These are phyloP conservation scores for Aspergillus sclerotiicarbonarius DNA, from an alignment of 495 filamentous ascomycete species.

Conservation along the genomic window DNA sequence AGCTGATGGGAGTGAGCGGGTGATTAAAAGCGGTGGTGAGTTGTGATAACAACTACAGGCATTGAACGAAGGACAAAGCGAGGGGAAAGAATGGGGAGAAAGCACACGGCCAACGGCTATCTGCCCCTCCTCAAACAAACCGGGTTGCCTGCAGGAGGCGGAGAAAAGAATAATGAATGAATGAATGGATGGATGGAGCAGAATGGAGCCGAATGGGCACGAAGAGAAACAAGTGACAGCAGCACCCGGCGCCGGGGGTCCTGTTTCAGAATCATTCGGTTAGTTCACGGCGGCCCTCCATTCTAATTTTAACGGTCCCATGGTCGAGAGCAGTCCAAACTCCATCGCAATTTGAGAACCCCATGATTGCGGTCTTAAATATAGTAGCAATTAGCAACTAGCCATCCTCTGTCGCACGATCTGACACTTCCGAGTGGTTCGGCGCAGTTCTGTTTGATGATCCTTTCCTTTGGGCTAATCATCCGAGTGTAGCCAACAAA, in stretches of 20 bases:
- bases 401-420: neutral
- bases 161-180: constrained; percentile 2
- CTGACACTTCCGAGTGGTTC: no score
- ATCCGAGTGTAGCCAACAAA: no score
- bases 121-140: constrained; percentile 5
- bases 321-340: neutral
- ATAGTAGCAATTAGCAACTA: neutral
- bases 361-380: neutral
- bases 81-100: neutral
- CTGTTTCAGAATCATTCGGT: constrained; percentile 6
- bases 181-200: constrained; percentile 4
- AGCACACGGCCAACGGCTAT: constrained; percentile 11
- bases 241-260: neutral
- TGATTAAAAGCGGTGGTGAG: neutral
- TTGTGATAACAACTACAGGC: neutral
- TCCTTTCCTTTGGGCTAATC: no score
- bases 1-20: neutral
- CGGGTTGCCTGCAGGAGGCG: constrained; percentile 8
- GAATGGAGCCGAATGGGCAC: neutral
- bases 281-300: neutral
- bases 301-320: neutral
- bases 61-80: neutral
- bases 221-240: constrained; percentile 2
- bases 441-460: no score
- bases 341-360: neutral